A percentile compares a stretch with the other conserved stretches of the same genome.
phyloP scores from a whole-genome alignment of 306 rosid species.

The Morella rubra region DNA sequence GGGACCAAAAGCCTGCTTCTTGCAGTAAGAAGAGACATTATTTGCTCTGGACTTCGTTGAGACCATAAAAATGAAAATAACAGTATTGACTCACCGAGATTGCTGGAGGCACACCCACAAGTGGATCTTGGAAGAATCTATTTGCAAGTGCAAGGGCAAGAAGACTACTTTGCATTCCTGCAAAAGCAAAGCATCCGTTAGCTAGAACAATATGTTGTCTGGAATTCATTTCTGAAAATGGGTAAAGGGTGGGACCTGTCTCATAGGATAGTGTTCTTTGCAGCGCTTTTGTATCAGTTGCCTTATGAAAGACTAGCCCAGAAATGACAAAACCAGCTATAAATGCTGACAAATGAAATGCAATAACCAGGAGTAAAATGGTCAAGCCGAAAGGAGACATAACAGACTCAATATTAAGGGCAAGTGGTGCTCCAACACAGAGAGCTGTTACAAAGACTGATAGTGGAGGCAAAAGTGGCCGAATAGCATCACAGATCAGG shows the following conservation, averaged over 20 bases:
- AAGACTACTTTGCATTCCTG: slow-evolving; percentile 99
- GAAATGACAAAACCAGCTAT: slow-evolving; percentile 69
- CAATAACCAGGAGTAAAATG: slow-evolving; percentile 58
- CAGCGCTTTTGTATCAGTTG: slow-evolving; percentile 62
- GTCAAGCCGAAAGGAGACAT: slow-evolving; percentile 70
- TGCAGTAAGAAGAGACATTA: neutral
- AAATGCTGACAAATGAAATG: slow-evolving; percentile 75
- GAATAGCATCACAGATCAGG: slow-evolving; percentile 57
- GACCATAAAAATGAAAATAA: neutral
- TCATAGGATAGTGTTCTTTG: slow-evolving; percentile 89
- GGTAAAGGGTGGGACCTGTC: slow-evolving; percentile 61
- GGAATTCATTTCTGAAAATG: slow-evolving; percentile 7
- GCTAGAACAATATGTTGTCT: slow-evolving; percentile 8
- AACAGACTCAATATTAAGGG: slow-evolving; percentile 73
- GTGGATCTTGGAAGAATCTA: slow-evolving; percentile 79
- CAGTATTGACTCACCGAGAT: slow-evolving; percentile 67
- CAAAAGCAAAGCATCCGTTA: slow-evolving; percentile 16
- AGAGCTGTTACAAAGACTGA: slow-evolving; percentile 82
- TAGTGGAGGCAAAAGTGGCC: slow-evolving; percentile 79
- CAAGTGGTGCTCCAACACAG: slow-evolving; percentile 97
- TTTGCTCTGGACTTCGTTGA: neutral
- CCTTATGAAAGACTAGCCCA: slow-evolving; percentile 58
- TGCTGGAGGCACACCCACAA: slow-evolving; percentile 86
- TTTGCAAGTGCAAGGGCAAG: slow-evolving; percentile 96
- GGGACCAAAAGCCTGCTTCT: neutral